Conservation (phyloP, 2,329 filamentous ascomycete genomes). For the Tolypocladium album region DNA sequence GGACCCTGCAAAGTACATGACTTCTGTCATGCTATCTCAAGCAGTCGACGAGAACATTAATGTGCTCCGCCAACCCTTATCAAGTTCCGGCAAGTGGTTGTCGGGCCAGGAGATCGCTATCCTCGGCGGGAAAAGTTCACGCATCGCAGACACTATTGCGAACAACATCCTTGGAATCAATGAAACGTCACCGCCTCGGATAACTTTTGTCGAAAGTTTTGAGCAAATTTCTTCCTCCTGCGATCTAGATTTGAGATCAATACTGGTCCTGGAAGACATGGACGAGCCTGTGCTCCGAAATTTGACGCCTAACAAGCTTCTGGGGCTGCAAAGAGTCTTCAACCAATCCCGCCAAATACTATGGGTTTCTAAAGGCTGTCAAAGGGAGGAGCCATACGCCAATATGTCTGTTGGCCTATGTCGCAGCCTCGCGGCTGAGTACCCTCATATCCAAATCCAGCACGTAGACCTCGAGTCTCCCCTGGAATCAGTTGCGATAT, state of each 20-base stretch:
- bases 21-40: conserved; percentile 11
- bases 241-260: neutral
- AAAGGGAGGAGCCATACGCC: conserved; percentile 8
- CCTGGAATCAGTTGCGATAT: no score
- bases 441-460: conserved; percentile 2
- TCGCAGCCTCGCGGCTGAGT: conserved; percentile 1
- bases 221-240: conserved; percentile 6
- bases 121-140: conserved; percentile 1
- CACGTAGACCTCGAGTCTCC: conserved; percentile 1
- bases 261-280: conserved; percentile 3
- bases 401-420: conserved; percentile 7
- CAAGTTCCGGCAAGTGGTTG: neutral
- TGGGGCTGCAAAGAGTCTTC: conserved; percentile 9
- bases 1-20: neutral
- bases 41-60: conserved; percentile 5
- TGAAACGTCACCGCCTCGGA: neutral
- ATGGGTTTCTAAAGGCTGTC: conserved; percentile 13
- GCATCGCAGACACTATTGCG: conserved; percentile 4
- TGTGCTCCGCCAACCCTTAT: conserved; percentile 1
- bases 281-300: conserved; percentile 17
- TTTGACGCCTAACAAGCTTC: conserved; percentile 17
- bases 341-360: conserved; percentile 7
- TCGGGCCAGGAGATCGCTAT: neutral
- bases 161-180: neutral
- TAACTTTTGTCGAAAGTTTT: neutral